Percentiles rank a stretch among this genome's conserved stretches.
These are phyloP conservation scores for Kalmusia sp. DNA, from an alignment of 2,329 filamentous ascomycete genomes.

Conservation along the genomic window DNA sequence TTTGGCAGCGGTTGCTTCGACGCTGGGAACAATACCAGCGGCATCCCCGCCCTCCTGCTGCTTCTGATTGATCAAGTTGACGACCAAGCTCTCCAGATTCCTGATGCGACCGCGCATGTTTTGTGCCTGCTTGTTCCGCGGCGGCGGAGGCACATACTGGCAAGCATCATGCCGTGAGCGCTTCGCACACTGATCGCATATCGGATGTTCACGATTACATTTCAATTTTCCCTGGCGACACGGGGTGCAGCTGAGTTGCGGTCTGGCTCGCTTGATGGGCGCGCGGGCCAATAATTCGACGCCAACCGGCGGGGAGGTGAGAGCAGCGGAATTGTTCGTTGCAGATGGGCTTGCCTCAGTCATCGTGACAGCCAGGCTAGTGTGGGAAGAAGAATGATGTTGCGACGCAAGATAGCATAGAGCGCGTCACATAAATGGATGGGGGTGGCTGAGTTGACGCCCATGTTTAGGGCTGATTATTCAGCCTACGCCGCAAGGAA, in stretches of 20 bases:
- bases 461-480: slow-evolving; percentile 4
- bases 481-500: neutral
- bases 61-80: slow-evolving; percentile 38
- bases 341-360: slow-evolving; percentile 13
- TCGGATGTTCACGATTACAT: slow-evolving; percentile 35
- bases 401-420: neutral
- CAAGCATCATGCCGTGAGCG: slow-evolving; percentile 28
- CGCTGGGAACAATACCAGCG: neutral
- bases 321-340: neutral
- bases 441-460: neutral
- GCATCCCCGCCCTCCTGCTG: slow-evolving; percentile 18
- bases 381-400: neutral
- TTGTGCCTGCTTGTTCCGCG: slow-evolving; percentile 31
- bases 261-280: slow-evolving; percentile 30
- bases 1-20: neutral
- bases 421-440: neutral
- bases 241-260: slow-evolving; percentile 34
- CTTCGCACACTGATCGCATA: slow-evolving; percentile 39
- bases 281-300: slow-evolving; percentile 20
- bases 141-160: slow-evolving; percentile 33
- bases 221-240: slow-evolving; percentile 39
- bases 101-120: slow-evolving; percentile 38
- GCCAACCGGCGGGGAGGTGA: slow-evolving; percentile 3
- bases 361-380: slow-evolving; percentile 1
- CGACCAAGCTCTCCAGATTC: slow-evolving; percentile 37